These are phyloP conservation scores for Colletotrichum costaricense DNA, from an alignment of 2,329 filamentous ascomycete species.

Conservation along the genomic window DNA sequence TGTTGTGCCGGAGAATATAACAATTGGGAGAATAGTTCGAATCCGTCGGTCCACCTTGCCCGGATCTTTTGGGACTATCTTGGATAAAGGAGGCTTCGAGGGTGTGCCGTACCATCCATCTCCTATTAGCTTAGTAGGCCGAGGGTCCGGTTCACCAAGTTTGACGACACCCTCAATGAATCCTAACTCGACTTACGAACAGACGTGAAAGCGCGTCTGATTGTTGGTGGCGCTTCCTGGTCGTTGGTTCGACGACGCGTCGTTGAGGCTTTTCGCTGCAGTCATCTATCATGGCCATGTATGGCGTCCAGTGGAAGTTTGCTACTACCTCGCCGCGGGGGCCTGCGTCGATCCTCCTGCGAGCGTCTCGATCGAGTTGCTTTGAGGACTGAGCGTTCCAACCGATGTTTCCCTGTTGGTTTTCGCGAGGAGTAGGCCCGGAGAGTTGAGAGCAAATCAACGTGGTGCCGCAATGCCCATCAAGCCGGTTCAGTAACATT, in stretches of 20 bases:
- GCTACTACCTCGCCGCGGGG: conserved; percentile 1
- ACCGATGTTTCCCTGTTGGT: conserved; percentile 3
- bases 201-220: background rate
- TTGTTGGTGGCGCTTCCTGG: conserved; percentile 15
- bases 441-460: conserved; percentile 11
- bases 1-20: conserved; percentile 18
- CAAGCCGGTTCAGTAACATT: background rate
- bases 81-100: background rate
- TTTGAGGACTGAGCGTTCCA: background rate
- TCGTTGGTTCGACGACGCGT: conserved; percentile 22
- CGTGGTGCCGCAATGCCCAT: background rate
- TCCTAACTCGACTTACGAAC: background rate
- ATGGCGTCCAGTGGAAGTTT: background rate
- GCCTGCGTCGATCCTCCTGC: conserved; percentile 21
- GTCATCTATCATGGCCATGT: conserved; percentile 1
- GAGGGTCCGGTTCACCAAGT: background rate
- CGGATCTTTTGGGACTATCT: background rate
- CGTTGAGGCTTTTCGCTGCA: conserved; percentile 22
- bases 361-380: conserved; percentile 22
- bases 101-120: background rate
- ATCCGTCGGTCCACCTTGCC: background rate
- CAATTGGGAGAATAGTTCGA: conserved; percentile 6
- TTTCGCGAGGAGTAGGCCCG: background rate
- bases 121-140: background rate
- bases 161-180: background rate